Base-by-base conservation (phyloP, 148 eudicot genomes). In the Chenopodium formosanum region DNA sequence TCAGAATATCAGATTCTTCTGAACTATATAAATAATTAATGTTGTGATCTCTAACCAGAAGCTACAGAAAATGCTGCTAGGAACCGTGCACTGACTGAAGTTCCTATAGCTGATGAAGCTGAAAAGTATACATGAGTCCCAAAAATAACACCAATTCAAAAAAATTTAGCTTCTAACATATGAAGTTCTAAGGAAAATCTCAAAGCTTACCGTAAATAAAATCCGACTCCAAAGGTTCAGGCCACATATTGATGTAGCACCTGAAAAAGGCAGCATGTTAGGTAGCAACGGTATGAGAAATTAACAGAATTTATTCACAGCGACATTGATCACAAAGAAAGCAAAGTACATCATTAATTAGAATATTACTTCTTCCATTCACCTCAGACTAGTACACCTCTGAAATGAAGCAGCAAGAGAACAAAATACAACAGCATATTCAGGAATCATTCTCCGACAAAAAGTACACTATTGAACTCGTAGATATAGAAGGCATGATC, bases 1-100 rank as follows among this genome's bases (percentile, higher is more conserved):
- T 95, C 97, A 27, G 98, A 95, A 84, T 95, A 83, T 95, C 97
- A 27, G 98, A 95, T 85, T 95, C 96, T 76, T 95, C 89, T 31
- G 98, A 95, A 79, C 91, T 97, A 66, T 84, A 83, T 71, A 77
- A 79, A 75, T 25, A 25, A 25, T 25, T 25, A 25, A 25, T 86
- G 86, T 52, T 81, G 79, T 29, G 92, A 87, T 86, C 80, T 84
- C 87, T 93, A 92, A 64, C 98, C 97, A 85, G 90, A 87, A 68
- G 96, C 96, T 77, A 97, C 92, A 66, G 97, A 90, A 88, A 95
- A 95, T 73, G 94, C 91, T 87, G 96, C 94, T 71, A 93, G 65
- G 84, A 95, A 95, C 40, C 84, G 90, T 82, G 97, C 90, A 80
- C 86, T 87, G 76, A 92, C 89, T 64, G 96, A 88, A 40, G 86